These are phyloP conservation scores for Xylaria multiplex DNA, from an alignment of 2,329 filamentous ascomycete genomes.

Conservation along the genomic window DNA sequence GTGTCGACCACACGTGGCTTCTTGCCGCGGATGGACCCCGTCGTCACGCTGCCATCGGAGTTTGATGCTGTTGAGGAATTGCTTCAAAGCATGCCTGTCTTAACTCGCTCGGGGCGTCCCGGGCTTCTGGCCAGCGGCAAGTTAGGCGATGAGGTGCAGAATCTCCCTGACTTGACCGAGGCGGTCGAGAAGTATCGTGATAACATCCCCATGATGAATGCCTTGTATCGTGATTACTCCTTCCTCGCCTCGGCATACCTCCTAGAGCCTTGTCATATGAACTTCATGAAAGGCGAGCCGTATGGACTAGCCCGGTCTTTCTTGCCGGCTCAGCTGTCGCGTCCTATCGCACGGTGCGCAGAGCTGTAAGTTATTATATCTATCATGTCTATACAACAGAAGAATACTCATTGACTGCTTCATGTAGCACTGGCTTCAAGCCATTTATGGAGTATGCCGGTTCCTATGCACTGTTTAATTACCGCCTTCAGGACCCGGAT, in stretches of 20 bases:
- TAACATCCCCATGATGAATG: slow-evolving; percentile 83
- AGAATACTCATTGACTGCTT: slow-evolving; percentile 15
- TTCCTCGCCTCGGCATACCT: slow-evolving; percentile 91
- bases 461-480: slow-evolving; percentile 76
- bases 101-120: slow-evolving; percentile 75
- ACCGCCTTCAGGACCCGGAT: slow-evolving; percentile 66
- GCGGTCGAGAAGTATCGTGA: slow-evolving; percentile 76
- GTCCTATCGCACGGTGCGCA: slow-evolving; percentile 84
- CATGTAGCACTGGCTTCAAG: slow-evolving; percentile 74
- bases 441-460: slow-evolving; percentile 90
- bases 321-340: slow-evolving; percentile 78
- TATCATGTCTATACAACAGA: slow-evolving; percentile 5
- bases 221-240: slow-evolving; percentile 89
- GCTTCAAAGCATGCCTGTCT: slow-evolving; percentile 66
- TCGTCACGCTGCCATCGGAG: slow-evolving; percentile 72
- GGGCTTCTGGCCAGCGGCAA: slow-evolving; percentile 79
- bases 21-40: slow-evolving; percentile 72
- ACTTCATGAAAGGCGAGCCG: slow-evolving; percentile 72
- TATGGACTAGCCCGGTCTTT: slow-evolving; percentile 82
- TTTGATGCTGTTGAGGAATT: slow-evolving; percentile 76
- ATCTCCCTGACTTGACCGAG: slow-evolving; percentile 79
- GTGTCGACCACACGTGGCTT: slow-evolving; percentile 80
- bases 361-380: slow-evolving; percentile 73
- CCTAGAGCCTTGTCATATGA: slow-evolving; percentile 88
- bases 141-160: slow-evolving; percentile 79